Conservation (phyloP, 495 filamentous ascomycete genomes). For the Trichocladium uniseriatum region DNA sequence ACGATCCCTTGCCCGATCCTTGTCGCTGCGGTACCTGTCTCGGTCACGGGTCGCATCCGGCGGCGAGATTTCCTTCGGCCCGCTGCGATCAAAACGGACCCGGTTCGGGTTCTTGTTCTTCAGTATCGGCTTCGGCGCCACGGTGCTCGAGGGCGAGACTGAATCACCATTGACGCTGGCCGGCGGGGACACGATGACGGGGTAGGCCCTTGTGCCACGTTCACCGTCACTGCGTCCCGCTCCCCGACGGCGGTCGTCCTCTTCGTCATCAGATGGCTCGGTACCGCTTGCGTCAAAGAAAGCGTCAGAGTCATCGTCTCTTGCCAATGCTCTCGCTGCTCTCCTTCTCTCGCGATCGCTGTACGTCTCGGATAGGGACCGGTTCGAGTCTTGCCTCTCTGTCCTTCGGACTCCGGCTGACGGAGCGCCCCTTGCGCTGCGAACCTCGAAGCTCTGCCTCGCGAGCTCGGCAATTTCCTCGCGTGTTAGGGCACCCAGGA, state of each 20-base stretch:
- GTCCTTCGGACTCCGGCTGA: background rate
- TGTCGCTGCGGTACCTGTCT: constrained; percentile 9
- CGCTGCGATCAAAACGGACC: constrained; percentile 37
- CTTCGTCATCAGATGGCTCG: constrained; percentile 21
- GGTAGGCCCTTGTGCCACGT: constrained; percentile 22
- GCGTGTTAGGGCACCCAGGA: constrained; percentile 51
- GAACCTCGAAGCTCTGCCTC: constrained; percentile 44
- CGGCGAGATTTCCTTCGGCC: constrained; percentile 26
- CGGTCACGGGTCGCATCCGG: constrained; percentile 14
- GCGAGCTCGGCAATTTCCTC: constrained; percentile 54
- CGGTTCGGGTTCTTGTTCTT: constrained; percentile 43
- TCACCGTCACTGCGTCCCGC: background rate
- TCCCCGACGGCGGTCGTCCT: background rate
- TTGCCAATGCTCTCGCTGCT: background rate
- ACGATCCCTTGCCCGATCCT: constrained; percentile 11
- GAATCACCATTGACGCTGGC: constrained; percentile 21
- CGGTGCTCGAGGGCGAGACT: constrained; percentile 30
- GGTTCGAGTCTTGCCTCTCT: background rate
- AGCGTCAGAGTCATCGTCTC: constrained; percentile 14
- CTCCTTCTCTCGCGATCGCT: constrained; percentile 1
- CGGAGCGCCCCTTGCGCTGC: constrained; percentile 30
- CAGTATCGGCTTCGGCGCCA: constrained; percentile 40
- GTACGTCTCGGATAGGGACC: constrained; percentile 12
- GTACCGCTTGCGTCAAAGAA: constrained; percentile 19
- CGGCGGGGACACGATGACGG: constrained; percentile 37